Percentiles rank a stretch among this genome's conserved stretches.
Conservation (phyloP, 306 rosid species). For the Sechiopsis laciniata region DNA sequence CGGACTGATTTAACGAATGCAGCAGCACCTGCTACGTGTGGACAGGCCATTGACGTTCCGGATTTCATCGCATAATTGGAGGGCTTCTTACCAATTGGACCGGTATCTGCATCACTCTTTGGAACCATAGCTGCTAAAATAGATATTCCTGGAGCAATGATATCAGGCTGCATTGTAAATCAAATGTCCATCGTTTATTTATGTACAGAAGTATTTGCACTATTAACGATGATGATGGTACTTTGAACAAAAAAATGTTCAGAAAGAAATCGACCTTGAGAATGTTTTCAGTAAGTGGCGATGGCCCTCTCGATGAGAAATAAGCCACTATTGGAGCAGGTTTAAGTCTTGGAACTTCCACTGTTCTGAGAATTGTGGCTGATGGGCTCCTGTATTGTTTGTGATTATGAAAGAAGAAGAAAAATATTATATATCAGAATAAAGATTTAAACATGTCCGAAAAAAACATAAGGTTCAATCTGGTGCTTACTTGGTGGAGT, state of each 20-base stretch:
- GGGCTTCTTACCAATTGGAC: conserved; percentile 51
- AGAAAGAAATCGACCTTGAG: conserved; percentile 57
- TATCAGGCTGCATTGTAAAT: conserved; percentile 59
- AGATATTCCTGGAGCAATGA: conserved; percentile 84
- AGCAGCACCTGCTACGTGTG: conserved; percentile 88
- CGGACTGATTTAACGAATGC: conserved; percentile 65
- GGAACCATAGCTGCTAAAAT: conserved; percentile 73
- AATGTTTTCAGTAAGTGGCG: conserved; percentile 73
- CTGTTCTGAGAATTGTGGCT: conserved; percentile 67
- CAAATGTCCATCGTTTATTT: not conserved
- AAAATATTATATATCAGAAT: not conserved
- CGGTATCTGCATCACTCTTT: conserved; percentile 44
- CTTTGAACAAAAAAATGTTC: not conserved
- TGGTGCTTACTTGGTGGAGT: conserved; percentile 63
- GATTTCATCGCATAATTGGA: conserved; percentile 57
- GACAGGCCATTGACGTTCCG: conserved; percentile 97
- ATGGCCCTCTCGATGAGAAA: conserved; percentile 90
- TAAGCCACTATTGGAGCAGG: conserved; percentile 78
- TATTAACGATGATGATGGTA: not conserved
- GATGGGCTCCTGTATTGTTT: conserved; percentile 51
- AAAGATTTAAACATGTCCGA: not conserved
- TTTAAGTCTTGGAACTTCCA: conserved; percentile 37
- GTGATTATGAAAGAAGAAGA: not conserved
- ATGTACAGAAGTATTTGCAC: not conserved
- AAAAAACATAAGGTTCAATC: not conserved